phyloP scores from a whole-genome alignment of 495 filamentous ascomycete species.

The Immersiella caudata region DNA sequence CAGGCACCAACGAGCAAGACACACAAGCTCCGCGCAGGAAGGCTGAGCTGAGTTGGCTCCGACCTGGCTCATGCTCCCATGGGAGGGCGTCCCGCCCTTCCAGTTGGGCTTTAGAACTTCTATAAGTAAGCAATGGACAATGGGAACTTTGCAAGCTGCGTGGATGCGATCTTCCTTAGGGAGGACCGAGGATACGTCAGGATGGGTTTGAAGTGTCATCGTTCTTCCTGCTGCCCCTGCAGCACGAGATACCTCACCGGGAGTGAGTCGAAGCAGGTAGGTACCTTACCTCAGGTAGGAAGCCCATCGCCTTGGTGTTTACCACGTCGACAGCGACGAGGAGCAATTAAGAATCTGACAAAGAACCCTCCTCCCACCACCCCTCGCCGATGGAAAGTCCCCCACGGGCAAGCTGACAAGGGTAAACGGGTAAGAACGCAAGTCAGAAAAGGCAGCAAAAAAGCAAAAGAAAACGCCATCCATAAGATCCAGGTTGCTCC shows the following conservation, averaged over 20 bases:
- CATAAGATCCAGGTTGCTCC: background rate
- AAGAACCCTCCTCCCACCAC: constrained; percentile 14
- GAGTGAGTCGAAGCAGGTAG: no score
- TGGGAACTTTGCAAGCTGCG: no score
- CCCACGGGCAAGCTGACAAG: background rate
- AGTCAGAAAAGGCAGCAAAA: background rate
- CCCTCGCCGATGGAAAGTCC: background rate
- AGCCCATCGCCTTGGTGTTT: no score
- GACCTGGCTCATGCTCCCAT: no score
- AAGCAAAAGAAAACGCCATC: background rate
- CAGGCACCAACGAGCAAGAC: background rate
- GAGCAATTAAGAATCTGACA: constrained; percentile 28
- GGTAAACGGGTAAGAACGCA: background rate
- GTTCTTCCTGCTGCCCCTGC: background rate
- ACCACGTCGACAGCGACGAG: background rate
- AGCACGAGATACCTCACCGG: background rate
- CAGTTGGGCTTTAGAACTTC: background rate
- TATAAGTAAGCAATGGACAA: no score
- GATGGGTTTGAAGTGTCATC: background rate
- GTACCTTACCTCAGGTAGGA: no score
- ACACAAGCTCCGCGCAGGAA: no score
- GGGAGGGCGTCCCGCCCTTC: no score
- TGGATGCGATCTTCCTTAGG: no score
- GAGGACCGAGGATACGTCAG: no score
- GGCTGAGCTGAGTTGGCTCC: no score